Evolutionary conservation across 2,329 filamentous ascomycete genomes (phyloP), one percentile per base, ranked within the genome.

Genomic region (Bipolaris victoriae): DNA sequence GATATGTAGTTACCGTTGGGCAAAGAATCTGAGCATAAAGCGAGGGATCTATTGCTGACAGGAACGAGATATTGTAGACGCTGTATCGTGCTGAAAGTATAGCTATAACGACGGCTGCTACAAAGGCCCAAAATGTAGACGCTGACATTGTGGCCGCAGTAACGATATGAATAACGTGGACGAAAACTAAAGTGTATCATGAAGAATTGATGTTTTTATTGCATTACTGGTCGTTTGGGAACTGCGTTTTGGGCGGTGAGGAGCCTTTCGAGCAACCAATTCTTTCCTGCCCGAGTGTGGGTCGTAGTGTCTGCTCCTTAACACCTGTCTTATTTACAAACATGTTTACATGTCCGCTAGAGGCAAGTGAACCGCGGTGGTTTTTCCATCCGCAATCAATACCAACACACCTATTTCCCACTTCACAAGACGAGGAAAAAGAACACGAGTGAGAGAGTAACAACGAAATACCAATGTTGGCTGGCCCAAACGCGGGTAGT

Each of bases 251-350:
- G 24, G 43, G 45, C 45, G 56, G 56, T 54, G 57, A 46, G 45
- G 54, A 52, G 29, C 18, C 33, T 29, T 46, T 33, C 33, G 46
- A 47, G 52, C 43, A 43, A 10, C 29, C 29, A 31, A 22, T 31
- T 56, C n/a, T 20, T 56, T 48, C 47, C 36, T 55, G 47, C 47
- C 40, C 46, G 31, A 43, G 40, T 24, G 55, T 48, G 55, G 52
- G 52, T 41, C 50, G 50, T 44, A 26, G 11, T 16, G n/a, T n/a
- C 29, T 40, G 40, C 31, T 41, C 11, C 24, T 5, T 37, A 37
- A 20, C 44, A 41, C 39, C 11, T 24, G 39, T 22, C 39, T 9
- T 24, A 9, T 26, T 24, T 16, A 22, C 13, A 43, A 22, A 43
- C 40, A 26, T 10, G 13, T 15, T 26, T 43, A 22, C 22, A 16